phyloP scores from a whole-genome alignment of 768 basidiomycete species.

The Tricholoma saponaceum region DNA sequence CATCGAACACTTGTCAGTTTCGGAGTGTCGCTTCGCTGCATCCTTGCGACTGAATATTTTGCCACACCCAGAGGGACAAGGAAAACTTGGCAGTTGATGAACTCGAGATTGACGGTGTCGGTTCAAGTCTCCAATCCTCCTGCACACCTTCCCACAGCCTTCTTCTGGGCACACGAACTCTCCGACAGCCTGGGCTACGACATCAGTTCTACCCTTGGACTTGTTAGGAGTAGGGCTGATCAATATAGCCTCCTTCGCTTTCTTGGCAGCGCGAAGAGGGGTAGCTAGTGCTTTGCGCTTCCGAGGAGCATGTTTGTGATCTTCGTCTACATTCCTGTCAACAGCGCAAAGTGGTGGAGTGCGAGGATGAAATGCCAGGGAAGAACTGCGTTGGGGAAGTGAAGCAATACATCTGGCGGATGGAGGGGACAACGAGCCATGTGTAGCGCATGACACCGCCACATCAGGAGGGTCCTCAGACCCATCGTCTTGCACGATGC shows the following conservation, averaged over 20 bases:
- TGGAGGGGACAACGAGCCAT: background rate
- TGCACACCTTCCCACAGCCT: conserved; percentile 7
- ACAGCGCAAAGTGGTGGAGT: background rate
- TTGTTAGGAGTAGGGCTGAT: background rate
- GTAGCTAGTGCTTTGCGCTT: background rate
- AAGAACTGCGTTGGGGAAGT: background rate
- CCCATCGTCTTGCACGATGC: background rate
- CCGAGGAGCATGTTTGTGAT: background rate
- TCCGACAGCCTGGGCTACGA: background rate
- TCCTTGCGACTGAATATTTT: conserved; percentile 10
- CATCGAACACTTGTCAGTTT: background rate
- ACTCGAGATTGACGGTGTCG: conserved; percentile 7
- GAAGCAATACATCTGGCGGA: background rate
- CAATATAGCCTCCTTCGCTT: background rate
- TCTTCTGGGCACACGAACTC: background rate
- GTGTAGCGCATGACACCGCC: background rate
- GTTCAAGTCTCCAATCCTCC: conserved; percentile 5
- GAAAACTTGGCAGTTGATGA: conserved; percentile 8
- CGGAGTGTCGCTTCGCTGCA: conserved; percentile 13
- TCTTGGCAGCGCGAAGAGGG: background rate
- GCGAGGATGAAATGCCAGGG: background rate
- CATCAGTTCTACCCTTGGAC: background rate
- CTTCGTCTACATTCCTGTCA: background rate
- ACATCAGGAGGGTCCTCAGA: background rate
- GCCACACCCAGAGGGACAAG: conserved; percentile 11